A percentile compares a stretch with the other conserved stretches of the same genome.
phyloP scores from a whole-genome alignment of 2,329 filamentous ascomycete genomes.

The Alternaria tenuissima region DNA sequence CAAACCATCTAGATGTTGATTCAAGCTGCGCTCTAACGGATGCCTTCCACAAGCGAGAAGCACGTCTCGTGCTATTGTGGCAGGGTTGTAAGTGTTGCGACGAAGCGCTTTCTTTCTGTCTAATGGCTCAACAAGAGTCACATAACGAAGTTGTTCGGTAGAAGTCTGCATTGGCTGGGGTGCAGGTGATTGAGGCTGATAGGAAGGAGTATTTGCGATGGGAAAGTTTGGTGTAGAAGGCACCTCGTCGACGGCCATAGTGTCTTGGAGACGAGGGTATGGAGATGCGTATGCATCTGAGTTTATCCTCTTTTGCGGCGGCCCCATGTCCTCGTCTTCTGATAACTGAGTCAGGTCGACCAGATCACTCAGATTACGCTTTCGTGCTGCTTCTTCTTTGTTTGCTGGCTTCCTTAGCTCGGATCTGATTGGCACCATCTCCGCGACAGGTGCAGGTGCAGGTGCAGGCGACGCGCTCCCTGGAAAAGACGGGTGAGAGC shows the following conservation, averaged over 20 bases:
- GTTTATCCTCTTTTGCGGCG: constrained; percentile 45
- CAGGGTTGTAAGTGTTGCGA: constrained; percentile 65
- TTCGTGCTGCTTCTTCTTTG: constrained; percentile 65
- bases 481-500: constrained; percentile 26
- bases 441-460: constrained; percentile 36
- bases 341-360: constrained; percentile 61
- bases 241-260: constrained; percentile 24
- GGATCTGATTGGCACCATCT: constrained; percentile 41
- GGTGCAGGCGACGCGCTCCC: constrained; percentile 22
- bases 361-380: constrained; percentile 63
- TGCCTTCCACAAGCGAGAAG: constrained; percentile 69
- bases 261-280: constrained; percentile 16
- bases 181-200: constrained; percentile 16
- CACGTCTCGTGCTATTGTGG: constrained; percentile 70
- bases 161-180: constrained; percentile 14
- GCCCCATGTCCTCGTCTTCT: constrained; percentile 54
- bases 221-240: constrained; percentile 33
- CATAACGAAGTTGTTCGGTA: constrained; percentile 26
- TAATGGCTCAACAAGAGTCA: constrained; percentile 55
- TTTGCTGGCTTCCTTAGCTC: constrained; percentile 51
- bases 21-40: constrained; percentile 66
- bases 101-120: constrained; percentile 57
- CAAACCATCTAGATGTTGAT: constrained; percentile 64
- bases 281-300: constrained; percentile 19
- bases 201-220: constrained; percentile 23